phyloP scores from a whole-genome alignment of 108 stramenopile species.

The Skeletonema grethae region DNA sequence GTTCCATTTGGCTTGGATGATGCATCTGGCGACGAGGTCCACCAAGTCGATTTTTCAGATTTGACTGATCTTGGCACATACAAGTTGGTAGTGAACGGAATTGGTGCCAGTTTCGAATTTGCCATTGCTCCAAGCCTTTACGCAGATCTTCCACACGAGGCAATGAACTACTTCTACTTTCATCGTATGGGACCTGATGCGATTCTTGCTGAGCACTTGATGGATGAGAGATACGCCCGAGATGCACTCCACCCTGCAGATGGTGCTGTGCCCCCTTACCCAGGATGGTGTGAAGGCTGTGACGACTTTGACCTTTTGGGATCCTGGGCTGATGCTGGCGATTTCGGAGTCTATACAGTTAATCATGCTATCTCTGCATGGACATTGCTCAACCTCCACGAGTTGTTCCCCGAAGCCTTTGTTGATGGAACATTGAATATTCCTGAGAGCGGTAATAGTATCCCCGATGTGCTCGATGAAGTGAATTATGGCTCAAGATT shows the following conservation, averaged over 20 bases:
- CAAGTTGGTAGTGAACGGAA: constrained; percentile 25
- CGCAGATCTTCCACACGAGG: constrained; percentile 30
- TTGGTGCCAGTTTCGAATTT: constrained; percentile 18
- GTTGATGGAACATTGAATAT: constrained; percentile 17
- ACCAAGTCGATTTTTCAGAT: constrained; percentile 32
- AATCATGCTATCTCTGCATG: constrained; percentile 30
- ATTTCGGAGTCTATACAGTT: constrained; percentile 29
- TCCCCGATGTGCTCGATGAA: constrained; percentile 33
- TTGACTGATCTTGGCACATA: constrained; percentile 23
- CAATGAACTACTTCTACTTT: constrained; percentile 44
- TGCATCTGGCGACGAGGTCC: constrained; percentile 28
- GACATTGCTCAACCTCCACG: constrained; percentile 26
- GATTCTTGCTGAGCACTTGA: constrained; percentile 19
- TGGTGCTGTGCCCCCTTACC: constrained; percentile 15
- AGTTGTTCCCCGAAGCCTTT: constrained; percentile 31
- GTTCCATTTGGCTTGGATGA: constrained; percentile 22
- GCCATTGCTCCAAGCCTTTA: constrained; percentile 28
- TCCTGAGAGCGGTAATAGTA: constrained; percentile 29
- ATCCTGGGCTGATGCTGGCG: constrained; percentile 31
- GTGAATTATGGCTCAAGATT: constrained; percentile 34
- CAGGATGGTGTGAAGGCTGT: constrained; percentile 27
- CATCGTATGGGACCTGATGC: constrained; percentile 30
- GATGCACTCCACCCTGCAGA: constrained; percentile 25
- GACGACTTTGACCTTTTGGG: constrained; percentile 27
- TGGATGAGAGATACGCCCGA: constrained; percentile 30